Conservation (phyloP, 73 alveolate species). For the Paramecium tetraurelia region DNA sequence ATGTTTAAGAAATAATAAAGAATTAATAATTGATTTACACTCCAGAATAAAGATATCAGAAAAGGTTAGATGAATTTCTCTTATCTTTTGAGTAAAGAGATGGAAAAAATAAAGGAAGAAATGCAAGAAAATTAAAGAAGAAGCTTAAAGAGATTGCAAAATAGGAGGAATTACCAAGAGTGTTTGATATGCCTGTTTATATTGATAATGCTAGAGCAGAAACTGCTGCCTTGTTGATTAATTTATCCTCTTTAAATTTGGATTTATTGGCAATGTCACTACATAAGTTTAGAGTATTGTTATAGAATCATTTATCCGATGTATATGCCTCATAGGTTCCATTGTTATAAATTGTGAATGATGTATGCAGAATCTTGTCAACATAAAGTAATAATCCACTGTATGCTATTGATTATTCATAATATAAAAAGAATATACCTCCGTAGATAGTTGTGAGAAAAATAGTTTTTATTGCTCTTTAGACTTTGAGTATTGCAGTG, state of each 20-base stretch:
- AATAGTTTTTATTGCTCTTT: neutral
- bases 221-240: neutral
- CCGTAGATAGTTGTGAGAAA: slow-evolving; percentile 11
- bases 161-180: neutral
- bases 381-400: neutral
- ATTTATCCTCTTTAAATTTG: neutral
- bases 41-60: neutral
- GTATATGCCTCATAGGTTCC: neutral
- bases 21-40: neutral
- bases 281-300: neutral
- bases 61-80: slow-evolving; percentile 22
- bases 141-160: neutral
- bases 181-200: neutral
- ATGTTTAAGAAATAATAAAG: neutral
- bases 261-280: neutral
- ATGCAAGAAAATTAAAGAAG: slow-evolving; percentile 6
- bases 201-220: slow-evolving; percentile 29
- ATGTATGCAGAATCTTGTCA: neutral
- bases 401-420: slow-evolving; percentile 20
- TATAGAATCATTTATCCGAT: neutral
- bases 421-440: neutral
- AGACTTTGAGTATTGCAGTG: neutral
- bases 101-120: neutral
- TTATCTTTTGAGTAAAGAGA: slow-evolving; percentile 30
- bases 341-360: neutral